Conservation (phyloP, 2,329 filamentous ascomycete genomes). For the Hypoxylon sp. region DNA sequence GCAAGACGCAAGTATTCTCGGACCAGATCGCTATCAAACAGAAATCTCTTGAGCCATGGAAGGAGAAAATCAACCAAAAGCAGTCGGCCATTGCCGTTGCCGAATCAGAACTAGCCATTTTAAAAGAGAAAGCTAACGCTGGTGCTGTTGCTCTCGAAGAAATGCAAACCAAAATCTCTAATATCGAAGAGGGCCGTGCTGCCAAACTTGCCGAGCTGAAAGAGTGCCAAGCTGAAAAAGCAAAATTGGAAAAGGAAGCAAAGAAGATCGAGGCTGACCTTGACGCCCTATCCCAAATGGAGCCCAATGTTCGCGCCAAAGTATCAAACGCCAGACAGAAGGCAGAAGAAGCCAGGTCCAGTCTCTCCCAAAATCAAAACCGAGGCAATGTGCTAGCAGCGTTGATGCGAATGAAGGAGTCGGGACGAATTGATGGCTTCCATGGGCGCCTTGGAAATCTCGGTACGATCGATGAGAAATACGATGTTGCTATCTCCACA, state of each 20-base stretch:
- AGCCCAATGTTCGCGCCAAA: conserved; percentile 85
- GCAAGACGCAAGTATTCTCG: conserved; percentile 95
- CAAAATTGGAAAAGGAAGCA: conserved; percentile 80
- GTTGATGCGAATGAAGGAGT: conserved; percentile 94
- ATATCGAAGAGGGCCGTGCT: conserved; percentile 78
- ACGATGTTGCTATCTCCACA: conserved; percentile 98
- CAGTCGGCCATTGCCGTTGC: conserved; percentile 94
- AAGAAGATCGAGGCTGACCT: conserved; percentile 80
- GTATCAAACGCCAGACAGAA: conserved; percentile 93
- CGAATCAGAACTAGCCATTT: conserved; percentile 92
- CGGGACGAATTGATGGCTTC: conserved; percentile 96
- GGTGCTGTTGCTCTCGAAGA: conserved; percentile 88
- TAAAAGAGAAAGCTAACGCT: conserved; percentile 89
- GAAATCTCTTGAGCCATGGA: conserved; percentile 96
- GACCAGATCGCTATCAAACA: conserved; percentile 94
- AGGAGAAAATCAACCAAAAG: conserved; percentile 96
- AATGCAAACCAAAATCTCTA: conserved; percentile 81
- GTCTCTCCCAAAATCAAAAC: conserved; percentile 89
- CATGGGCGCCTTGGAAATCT: conserved; percentile 95
- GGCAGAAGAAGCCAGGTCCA: conserved; percentile 94
- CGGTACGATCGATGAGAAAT: conserved; percentile 92
- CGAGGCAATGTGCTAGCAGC: conserved; percentile 93
- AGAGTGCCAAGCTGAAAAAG: conserved; percentile 80
- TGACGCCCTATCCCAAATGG: conserved; percentile 79
- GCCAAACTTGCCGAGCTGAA: conserved; percentile 83